phyloP scores from a whole-genome alignment of 73 alveolate genomes.

The Paramecium caudatum region DNA sequence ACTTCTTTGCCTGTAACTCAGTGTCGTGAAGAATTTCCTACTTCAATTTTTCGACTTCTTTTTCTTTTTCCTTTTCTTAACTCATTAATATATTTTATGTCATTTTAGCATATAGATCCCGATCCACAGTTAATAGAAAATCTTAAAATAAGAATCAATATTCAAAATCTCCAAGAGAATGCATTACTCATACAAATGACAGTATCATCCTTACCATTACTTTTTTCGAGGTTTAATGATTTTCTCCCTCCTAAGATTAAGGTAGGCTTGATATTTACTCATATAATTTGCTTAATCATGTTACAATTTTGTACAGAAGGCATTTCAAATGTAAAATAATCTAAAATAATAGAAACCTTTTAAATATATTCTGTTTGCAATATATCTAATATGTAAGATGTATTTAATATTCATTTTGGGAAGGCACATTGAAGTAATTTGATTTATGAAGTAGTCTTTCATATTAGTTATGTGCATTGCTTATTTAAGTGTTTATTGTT shows the following conservation, averaged over 20 bases:
- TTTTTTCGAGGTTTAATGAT: no score
- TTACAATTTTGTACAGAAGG: conserved; percentile 8
- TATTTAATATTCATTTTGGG: neutral
- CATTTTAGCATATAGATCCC: neutral
- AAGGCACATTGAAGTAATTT: neutral
- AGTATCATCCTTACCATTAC: neutral
- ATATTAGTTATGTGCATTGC: neutral
- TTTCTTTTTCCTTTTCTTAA: neutral
- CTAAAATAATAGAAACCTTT: conserved; percentile 8
- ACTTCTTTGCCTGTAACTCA: neutral
- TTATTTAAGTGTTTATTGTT: neutral
- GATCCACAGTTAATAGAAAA: neutral
- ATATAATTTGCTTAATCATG: no score
- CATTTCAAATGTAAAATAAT: neutral
- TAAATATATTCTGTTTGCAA: neutral
- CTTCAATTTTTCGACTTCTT: neutral
- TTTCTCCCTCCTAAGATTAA: no score
- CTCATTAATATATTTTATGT: neutral
- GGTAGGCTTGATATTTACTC: no score
- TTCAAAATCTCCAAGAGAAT: neutral
- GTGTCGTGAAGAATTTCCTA: conserved; percentile 40
- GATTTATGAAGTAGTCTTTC: neutral
- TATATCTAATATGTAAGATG: neutral
- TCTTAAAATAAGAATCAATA: neutral
- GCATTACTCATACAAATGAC: neutral